Conservation (phyloP, 352 stramenopile species). For the Thraustochytrium striatum region DNA sequence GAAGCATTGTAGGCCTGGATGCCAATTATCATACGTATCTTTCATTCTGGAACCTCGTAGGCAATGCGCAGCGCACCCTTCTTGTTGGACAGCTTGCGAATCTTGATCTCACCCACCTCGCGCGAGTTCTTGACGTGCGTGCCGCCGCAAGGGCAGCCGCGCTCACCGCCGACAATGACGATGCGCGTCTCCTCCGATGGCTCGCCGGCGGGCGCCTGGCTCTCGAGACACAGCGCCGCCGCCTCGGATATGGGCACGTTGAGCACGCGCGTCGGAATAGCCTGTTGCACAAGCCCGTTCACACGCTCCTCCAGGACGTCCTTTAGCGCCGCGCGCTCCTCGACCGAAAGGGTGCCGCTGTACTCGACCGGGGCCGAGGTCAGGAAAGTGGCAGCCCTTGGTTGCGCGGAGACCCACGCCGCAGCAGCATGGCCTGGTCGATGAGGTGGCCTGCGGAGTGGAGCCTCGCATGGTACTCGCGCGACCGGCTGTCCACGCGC, state of each 20-base stretch:
- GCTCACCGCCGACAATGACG: slow-evolving; percentile 58
- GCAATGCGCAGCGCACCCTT: slow-evolving; percentile 66
- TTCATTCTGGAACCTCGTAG: slow-evolving; percentile 54
- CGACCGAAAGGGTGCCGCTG: slow-evolving; percentile 57
- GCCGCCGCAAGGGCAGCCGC: slow-evolving; percentile 68
- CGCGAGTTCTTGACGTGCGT: slow-evolving; percentile 68
- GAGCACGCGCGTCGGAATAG: slow-evolving; percentile 61
- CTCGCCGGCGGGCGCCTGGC: slow-evolving; percentile 57
- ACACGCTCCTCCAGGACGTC: slow-evolving; percentile 61
- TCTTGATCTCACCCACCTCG: slow-evolving; percentile 59
- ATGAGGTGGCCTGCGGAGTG: slow-evolving; percentile 74
- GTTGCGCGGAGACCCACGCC: slow-evolving; percentile 58
- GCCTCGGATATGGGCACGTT: slow-evolving; percentile 56
- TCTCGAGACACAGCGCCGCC: slow-evolving; percentile 54
- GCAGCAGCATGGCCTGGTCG: slow-evolving; percentile 64
- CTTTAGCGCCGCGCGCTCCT: slow-evolving; percentile 58
- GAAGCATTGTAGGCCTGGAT: no score
- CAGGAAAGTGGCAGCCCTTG: slow-evolving; percentile 75
- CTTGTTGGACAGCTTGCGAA: slow-evolving; percentile 69
- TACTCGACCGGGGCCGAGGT: slow-evolving; percentile 66
- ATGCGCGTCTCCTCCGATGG: slow-evolving; percentile 60
- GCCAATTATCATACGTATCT: no score
- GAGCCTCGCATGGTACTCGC: slow-evolving; percentile 60
- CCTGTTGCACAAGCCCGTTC: slow-evolving; percentile 60
- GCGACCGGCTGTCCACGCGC: slow-evolving; percentile 57